Evolutionary conservation across 257 asterid species (phyloP).

Genomic region (Gentiana macrophylla): DNA sequence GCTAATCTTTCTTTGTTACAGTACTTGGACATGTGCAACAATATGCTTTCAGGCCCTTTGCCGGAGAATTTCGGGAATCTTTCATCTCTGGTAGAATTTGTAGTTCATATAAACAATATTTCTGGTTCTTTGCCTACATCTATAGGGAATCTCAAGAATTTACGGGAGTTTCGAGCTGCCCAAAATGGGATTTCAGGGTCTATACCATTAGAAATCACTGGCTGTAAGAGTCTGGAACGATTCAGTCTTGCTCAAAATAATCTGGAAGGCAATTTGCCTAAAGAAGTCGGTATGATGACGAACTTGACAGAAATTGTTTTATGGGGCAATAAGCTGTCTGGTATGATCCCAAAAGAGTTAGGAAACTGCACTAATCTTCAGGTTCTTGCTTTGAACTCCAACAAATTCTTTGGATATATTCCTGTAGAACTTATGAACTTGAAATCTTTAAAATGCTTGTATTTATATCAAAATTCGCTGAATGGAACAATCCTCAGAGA

Average conservation of each 20-base stretch:
- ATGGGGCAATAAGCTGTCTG: conserved; percentile 70
- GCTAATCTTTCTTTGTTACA: conserved; percentile 35
- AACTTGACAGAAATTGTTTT: conserved; percentile 46
- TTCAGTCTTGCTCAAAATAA: conserved; percentile 85
- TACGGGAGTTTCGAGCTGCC: conserved; percentile 63
- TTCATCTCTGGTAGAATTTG: conserved; percentile 54
- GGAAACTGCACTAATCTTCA: conserved; percentile 58
- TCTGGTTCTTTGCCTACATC: conserved; percentile 68
- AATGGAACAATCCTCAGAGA: conserved; percentile 78
- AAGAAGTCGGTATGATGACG: conserved; percentile 64
- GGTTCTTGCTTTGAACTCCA: conserved; percentile 70
- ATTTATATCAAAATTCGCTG: conserved; percentile 59
- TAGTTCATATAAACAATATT: conserved; percentile 71
- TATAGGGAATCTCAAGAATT: conserved; percentile 46
- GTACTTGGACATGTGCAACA: conserved; percentile 51
- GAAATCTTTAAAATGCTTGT: conserved; percentile 27
- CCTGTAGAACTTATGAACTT: conserved; percentile 61
- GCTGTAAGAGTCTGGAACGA: conserved; percentile 35
- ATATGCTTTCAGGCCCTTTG: conserved; percentile 56
- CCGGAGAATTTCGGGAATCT: conserved; percentile 67
- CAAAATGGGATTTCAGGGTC: conserved; percentile 69
- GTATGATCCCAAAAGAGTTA: conserved; percentile 65
- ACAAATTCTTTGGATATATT: conserved; percentile 59
- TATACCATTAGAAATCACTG: conserved; percentile 57
- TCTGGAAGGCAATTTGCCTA: conserved; percentile 54